phyloP scores from a whole-genome alignment of 441 rosid genomes.

The Corymbia calophylla region DNA sequence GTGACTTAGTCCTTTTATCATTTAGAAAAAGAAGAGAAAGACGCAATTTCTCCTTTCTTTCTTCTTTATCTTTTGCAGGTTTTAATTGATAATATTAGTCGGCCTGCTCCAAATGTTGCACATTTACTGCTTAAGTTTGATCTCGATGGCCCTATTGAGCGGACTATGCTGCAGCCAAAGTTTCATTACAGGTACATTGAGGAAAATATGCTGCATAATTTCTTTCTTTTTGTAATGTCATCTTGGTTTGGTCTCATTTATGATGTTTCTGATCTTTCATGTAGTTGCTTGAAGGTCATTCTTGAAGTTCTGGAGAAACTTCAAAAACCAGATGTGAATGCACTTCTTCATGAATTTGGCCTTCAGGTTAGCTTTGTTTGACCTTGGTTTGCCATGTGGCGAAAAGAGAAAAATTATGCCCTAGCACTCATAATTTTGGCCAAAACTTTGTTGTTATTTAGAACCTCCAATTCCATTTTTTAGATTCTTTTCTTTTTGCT shows the following conservation, averaged over 20 bases:
- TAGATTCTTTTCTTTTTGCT: neutral
- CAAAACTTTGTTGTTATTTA: neutral
- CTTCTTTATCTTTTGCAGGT: constrained; percentile 40
- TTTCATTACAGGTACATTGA: constrained; percentile 73
- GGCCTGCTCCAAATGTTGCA: constrained; percentile 91
- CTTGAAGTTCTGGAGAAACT: constrained; percentile 86
- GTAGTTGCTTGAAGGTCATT: constrained; percentile 92
- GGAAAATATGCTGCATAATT: neutral
- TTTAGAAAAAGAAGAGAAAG: neutral
- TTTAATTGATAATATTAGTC: constrained; percentile 70
- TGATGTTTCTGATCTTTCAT: constrained; percentile 3
- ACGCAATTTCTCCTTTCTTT: neutral
- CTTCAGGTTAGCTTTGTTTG: constrained; percentile 62
- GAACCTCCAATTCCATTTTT: neutral
- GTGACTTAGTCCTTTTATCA: neutral
- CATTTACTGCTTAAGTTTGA: constrained; percentile 94
- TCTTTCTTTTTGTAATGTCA: neutral
- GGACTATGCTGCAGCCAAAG: constrained; percentile 86
- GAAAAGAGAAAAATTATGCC: neutral
- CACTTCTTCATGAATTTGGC: constrained; percentile 83
- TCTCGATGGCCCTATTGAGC: constrained; percentile 70
- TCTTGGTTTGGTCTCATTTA: neutral
- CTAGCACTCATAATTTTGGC: neutral
- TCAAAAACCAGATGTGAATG: constrained; percentile 71
- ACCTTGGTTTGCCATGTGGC: neutral